Conservation (phyloP, 2,329 filamentous ascomycete species). For the Celoporthe dispersa region DNA sequence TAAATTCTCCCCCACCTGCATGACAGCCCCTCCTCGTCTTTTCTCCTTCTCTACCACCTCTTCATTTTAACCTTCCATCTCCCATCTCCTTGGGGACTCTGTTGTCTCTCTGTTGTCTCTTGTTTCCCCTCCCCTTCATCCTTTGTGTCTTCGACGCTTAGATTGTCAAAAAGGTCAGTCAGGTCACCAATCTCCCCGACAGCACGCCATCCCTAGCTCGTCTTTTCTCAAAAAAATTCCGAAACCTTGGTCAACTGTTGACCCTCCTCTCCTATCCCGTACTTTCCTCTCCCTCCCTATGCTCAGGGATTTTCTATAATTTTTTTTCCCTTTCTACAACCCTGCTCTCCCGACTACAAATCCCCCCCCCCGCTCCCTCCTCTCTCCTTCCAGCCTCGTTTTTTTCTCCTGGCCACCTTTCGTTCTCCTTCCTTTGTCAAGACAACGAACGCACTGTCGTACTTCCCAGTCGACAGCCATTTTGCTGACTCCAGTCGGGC, state of each 20-base stretch:
- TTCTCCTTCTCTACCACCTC: constrained; percentile 26
- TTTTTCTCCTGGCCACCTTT: neutral
- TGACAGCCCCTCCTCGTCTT: constrained; percentile 19
- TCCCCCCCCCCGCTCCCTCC: neutral
- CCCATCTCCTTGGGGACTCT: neutral
- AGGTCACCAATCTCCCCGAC: neutral
- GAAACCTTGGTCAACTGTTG: constrained; percentile 13
- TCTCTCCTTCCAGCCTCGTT: neutral
- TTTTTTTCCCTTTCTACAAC: constrained; percentile 8
- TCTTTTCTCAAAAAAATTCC: constrained; percentile 10
- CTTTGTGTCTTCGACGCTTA: constrained; percentile 4
- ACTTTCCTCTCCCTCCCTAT: neutral
- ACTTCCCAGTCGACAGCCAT: neutral
- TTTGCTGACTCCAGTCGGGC: neutral
- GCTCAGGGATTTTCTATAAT: neutral
- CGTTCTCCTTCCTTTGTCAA: neutral
- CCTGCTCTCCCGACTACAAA: neutral
- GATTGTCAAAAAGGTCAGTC: constrained; percentile 8
- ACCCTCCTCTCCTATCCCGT: constrained; percentile 13
- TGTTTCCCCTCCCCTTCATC: neutral
- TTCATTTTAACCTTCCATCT: constrained; percentile 9
- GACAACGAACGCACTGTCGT: neutral
- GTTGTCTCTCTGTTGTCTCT: neutral
- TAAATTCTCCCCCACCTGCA: constrained; percentile 33
- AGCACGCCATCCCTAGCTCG: constrained; percentile 18